These are phyloP conservation scores for Globisporangium parvum DNA, from an alignment of 352 stramenopile species.

Conservation along the genomic window DNA sequence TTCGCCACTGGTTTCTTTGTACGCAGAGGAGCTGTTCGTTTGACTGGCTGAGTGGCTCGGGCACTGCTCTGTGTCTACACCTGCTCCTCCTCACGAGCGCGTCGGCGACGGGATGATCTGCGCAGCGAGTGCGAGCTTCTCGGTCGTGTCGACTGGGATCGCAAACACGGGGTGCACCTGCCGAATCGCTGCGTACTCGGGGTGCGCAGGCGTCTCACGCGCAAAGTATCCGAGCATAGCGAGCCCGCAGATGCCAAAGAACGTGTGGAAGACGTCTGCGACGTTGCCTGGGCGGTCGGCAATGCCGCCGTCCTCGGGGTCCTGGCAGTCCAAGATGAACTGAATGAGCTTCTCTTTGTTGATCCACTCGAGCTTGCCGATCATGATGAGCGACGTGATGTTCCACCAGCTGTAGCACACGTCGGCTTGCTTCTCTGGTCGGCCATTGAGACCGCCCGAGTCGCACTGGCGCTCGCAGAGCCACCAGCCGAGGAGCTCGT, in stretches of 20 bases:
- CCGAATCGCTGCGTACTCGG: conserved; percentile 64
- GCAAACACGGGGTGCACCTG: conserved; percentile 95
- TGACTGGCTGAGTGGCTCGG: conserved; percentile 2
- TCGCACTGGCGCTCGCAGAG: conserved; percentile 98
- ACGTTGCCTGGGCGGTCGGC: conserved; percentile 96
- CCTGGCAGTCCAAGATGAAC: conserved; percentile 95
- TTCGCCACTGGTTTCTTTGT: too few relatives aligned
- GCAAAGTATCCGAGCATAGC: conserved; percentile 92
- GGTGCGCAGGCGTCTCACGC: conserved; percentile 42
- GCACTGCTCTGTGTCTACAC: too few relatives aligned
- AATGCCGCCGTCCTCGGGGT: conserved; percentile 97
- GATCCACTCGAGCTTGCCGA: conserved; percentile 94
- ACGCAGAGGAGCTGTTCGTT: too few relatives aligned
- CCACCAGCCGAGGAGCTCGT: conserved; percentile 94
- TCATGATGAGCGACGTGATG: conserved; percentile 95
- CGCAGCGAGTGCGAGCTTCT: conserved; percentile 78
- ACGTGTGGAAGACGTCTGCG: conserved; percentile 98
- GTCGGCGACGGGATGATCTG: conserved; percentile 42
- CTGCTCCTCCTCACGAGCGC: too few relatives aligned
- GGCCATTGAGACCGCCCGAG: conserved; percentile 91
- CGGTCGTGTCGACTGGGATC: conserved; percentile 89
- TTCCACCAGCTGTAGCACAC: conserved; percentile 99
- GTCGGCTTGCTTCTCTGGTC: conserved; percentile 99
- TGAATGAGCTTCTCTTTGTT: conserved; percentile 89
- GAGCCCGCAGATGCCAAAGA: conserved; percentile 96